A percentile compares a stretch with the other conserved stretches of the same genome.
These are phyloP conservation scores for Dryas octopetala DNA, from an alignment of 306 rosid species.

Conservation along the genomic window DNA sequence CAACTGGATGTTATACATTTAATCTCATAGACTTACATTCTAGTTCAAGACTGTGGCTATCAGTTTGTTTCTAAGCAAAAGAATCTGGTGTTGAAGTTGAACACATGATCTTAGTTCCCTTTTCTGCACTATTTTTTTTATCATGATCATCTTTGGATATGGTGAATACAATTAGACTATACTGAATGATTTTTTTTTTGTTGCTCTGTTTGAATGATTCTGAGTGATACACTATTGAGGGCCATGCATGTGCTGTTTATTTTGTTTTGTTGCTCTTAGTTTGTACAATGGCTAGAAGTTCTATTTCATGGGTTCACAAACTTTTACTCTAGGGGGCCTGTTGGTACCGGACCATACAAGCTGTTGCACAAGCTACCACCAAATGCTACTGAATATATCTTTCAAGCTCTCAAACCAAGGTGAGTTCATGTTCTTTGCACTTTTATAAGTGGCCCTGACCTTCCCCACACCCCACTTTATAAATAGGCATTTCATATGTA, in stretches of 20 bases:
- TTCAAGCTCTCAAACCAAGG: constrained; percentile 76
- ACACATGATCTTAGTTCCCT: background rate
- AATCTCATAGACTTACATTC: background rate
- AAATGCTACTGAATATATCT: constrained; percentile 65
- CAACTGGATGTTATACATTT: constrained; percentile 1
- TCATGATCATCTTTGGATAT: background rate
- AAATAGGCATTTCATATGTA: background rate
- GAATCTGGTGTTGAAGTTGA: background rate
- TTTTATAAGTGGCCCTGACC: background rate
- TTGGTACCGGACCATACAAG: constrained; percentile 42
- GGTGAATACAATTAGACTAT: background rate
- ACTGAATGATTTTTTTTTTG: background rate
- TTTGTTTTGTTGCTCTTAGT: constrained; percentile 8
- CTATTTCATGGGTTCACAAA: background rate
- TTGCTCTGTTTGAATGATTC: background rate
- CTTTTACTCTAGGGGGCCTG: constrained; percentile 37
- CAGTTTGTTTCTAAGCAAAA: background rate
- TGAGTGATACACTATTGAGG: background rate
- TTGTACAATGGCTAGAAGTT: constrained; percentile 10
- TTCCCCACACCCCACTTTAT: background rate
- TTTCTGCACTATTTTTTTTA: background rate
- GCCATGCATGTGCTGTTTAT: background rate
- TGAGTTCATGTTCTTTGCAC: constrained; percentile 20
- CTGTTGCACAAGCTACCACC: constrained; percentile 51
- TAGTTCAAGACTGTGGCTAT: background rate